Percentiles rank a stretch among this genome's conserved stretches.
phyloP scores from a whole-genome alignment of 805 yeast genomes.

The Candida loeiensis region DNA sequence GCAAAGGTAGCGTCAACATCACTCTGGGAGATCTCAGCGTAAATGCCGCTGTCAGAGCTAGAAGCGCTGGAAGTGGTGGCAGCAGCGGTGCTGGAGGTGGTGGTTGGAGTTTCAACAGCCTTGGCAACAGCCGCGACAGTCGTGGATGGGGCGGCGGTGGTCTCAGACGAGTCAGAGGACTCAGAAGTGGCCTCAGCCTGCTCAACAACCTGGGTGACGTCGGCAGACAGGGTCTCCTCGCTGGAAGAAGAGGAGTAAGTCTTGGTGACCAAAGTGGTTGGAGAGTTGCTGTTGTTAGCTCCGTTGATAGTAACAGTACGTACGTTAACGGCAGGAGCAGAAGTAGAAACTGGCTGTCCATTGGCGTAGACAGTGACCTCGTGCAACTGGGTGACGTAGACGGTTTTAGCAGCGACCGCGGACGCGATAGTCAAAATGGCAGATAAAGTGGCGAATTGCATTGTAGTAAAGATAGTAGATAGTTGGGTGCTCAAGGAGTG shows the following conservation, averaged over 20 bases:
- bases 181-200: slow-evolving; percentile 1
- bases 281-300: slow-evolving; percentile 17
- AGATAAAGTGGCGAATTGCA: slow-evolving; percentile 23
- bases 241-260: slow-evolving; percentile 3
- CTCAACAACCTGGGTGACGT: slow-evolving; percentile 4
- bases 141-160: slow-evolving; percentile 13
- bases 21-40: slow-evolving; percentile 17
- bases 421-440: slow-evolving; percentile 20
- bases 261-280: slow-evolving; percentile 15
- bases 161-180: slow-evolving; percentile 7
- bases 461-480: slow-evolving; percentile 11
- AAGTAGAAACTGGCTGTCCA: slow-evolving; percentile 10
- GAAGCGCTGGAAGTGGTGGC: slow-evolving; percentile 12
- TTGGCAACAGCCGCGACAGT: slow-evolving; percentile 13
- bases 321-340: slow-evolving; percentile 2
- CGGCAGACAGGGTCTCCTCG: neutral
- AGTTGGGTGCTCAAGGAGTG: slow-evolving; percentile 7
- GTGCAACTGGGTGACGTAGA: slow-evolving; percentile 27
- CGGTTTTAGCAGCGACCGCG: slow-evolving; percentile 21
- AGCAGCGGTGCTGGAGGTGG: slow-evolving; percentile 6
- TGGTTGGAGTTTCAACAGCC: slow-evolving; percentile 8
- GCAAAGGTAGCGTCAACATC: slow-evolving; percentile 32
- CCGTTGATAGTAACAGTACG: neutral
- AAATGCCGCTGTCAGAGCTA: slow-evolving; percentile 16
- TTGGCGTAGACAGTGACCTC: slow-evolving; percentile 21